Conservation (phyloP, 169 alveolate species). For the Perkinsus olseni region DNA sequence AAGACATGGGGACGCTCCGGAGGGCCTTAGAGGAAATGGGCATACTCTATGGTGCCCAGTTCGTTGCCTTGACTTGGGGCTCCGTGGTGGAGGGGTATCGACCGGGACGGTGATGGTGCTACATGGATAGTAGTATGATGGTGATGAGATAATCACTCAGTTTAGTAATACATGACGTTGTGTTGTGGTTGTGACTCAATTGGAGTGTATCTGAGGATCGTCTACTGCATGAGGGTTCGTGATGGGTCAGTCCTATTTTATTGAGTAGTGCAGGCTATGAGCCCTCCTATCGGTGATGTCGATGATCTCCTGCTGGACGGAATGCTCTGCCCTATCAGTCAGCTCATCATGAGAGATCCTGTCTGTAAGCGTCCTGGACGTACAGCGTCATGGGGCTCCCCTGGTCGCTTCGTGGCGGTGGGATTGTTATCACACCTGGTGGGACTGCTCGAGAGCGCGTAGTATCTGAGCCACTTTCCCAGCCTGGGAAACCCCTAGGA, state of each 20-base stretch:
- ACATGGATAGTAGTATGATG: background rate
- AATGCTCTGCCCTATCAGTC: background rate
- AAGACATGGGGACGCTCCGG: background rate
- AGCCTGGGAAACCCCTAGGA: too few species aligned
- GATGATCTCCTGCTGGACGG: background rate
- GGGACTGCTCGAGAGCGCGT: too few species aligned
- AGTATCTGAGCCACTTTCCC: too few species aligned
- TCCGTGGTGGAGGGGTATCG: background rate
- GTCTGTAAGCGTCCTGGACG: background rate
- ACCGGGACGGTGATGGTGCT: background rate
- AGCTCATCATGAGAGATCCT: background rate
- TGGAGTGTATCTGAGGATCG: too few species aligned
- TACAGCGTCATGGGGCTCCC: too few species aligned
- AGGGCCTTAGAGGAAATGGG: background rate
- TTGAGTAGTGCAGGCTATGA: background rate
- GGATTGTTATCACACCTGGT: too few species aligned
- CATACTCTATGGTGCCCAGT: background rate
- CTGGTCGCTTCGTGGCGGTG: too few species aligned
- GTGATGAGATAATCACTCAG: too few species aligned
- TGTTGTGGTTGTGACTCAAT: too few species aligned
- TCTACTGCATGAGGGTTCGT: too few species aligned
- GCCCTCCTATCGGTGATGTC: background rate
- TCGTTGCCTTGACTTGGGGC: background rate
- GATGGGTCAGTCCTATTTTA: background rate
- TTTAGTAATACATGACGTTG: too few species aligned